Conservation (phyloP, 306 rosid species). For the Benincasa hispida region DNA sequence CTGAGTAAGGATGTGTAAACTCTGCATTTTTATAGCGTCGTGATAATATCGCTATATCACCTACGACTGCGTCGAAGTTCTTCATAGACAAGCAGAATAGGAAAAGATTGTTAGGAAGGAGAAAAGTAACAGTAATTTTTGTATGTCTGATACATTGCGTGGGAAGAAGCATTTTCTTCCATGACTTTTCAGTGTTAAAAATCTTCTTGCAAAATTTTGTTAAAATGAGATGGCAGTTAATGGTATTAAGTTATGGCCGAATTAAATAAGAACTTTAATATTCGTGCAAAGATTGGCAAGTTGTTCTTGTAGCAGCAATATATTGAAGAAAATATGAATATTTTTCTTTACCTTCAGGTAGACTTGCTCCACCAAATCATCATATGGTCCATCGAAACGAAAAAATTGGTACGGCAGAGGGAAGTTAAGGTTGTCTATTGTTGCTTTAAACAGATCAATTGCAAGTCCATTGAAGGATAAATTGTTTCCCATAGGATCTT, state of each 20-base stretch:
- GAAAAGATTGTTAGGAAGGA: neutral
- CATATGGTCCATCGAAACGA: constrained; percentile 26
- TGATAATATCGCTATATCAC: constrained; percentile 29
- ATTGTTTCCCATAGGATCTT: neutral
- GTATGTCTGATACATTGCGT: neutral
- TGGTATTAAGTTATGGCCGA: neutral
- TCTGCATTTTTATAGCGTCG: constrained; percentile 21
- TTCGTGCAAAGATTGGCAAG: neutral
- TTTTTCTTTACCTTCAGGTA: constrained; percentile 3
- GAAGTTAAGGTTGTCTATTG: constrained; percentile 17
- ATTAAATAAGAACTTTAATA: neutral
- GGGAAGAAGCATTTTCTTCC: neutral
- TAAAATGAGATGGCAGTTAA: neutral
- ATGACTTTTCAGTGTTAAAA: neutral
- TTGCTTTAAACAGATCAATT: constrained; percentile 23
- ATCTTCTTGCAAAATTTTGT: neutral
- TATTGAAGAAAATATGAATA: neutral
- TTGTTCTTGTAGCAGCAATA: neutral
- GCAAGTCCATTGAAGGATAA: constrained; percentile 17
- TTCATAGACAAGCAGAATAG: neutral
- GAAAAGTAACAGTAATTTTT: neutral
- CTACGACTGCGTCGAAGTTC: constrained; percentile 37
- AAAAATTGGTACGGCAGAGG: constrained; percentile 6
- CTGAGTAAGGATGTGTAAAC: constrained; percentile 32
- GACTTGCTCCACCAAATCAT: constrained; percentile 27